Evolutionary conservation across 2,329 filamentous ascomycete species (phyloP), one percentile per base, ranked within the genome.

Genomic region (Fusarium oxysporum): DNA sequence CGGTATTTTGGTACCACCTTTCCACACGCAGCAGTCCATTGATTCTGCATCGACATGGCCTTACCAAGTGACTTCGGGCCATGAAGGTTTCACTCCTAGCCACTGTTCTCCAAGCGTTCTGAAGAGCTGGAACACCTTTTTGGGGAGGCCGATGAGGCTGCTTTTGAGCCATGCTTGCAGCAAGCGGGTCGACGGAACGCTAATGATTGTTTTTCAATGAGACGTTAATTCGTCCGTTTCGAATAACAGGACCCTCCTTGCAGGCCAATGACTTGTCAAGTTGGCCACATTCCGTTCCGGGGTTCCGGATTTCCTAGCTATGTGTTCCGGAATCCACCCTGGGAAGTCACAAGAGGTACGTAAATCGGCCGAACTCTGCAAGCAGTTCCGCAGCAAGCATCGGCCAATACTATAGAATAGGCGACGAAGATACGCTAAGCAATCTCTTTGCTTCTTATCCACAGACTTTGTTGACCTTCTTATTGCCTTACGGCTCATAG

Each of bases 1-100:
- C 56, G 60, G 73, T 77, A 77, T 75, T 60, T 76, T 1, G 32
- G 38, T 8, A 32, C 44, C 45, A 17, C 38, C 30, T n/a, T 43
- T 47, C 37, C 35, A 51, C 43, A 50, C 44, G 50, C 35, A 43
- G 23, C 58, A 51, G 30, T 47, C 54, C 45, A 25, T 53, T 17
- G 51, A 57, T 63, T 59, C 50, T 56, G 23, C 35, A 28, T 55
- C 32, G 35, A 59, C 54, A 62, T 58, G 62, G 51, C n/a, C n/a
- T n/a, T n/a, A n/a, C 69, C 75, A 75, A 75, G 67, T 73, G 75
- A 76, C 66, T 75, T 77, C 75, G 75, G 75, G 71, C 70, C n/a
- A n/a, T n/a, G n/a, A 32, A 56, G 61, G 41, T 69, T 43, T n/a
- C n/a, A 11, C 48, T 54, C 51, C 43, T 55, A 70, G 56, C 63